Conservation (phyloP, 495 filamentous ascomycete species). For the Geopyxis carbonaria region DNA sequence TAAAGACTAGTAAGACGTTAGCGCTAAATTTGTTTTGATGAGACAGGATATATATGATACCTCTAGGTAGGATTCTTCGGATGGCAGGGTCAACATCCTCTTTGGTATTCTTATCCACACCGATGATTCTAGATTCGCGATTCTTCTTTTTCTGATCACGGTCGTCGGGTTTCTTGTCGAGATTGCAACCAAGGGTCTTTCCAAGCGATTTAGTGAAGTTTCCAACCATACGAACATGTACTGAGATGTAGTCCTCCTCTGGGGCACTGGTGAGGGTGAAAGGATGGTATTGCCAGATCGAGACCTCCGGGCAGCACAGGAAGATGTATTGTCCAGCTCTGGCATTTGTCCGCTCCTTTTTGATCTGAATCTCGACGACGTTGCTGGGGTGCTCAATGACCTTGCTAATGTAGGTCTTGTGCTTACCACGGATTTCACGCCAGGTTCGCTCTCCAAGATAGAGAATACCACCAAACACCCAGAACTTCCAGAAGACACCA, state of each 20-base stretch:
- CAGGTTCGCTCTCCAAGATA: slow-evolving; percentile 55
- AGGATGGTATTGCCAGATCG: slow-evolving; percentile 63
- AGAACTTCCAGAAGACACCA: slow-evolving; percentile 67
- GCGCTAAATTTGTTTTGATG: neutral
- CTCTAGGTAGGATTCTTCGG: slow-evolving; percentile 48
- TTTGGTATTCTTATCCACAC: slow-evolving; percentile 39
- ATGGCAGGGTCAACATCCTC: slow-evolving; percentile 47
- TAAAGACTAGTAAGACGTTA: slow-evolving; percentile 39
- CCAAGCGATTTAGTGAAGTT: slow-evolving; percentile 51
- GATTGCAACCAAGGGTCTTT: slow-evolving; percentile 49
- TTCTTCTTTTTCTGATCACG: slow-evolving; percentile 34
- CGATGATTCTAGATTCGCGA: slow-evolving; percentile 36
- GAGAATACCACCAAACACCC: slow-evolving; percentile 56
- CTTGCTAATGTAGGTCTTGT: slow-evolving; percentile 65
- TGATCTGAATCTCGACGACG: slow-evolving; percentile 71
- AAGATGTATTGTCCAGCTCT: slow-evolving; percentile 68
- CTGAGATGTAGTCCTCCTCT: slow-evolving; percentile 67
- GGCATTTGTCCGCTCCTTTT: slow-evolving; percentile 63
- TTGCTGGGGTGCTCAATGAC: slow-evolving; percentile 72
- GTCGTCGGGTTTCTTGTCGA: slow-evolving; percentile 34
- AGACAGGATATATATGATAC: slow-evolving; percentile 5
- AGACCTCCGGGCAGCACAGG: slow-evolving; percentile 64
- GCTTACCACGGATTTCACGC: slow-evolving; percentile 50
- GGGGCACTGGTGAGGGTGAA: slow-evolving; percentile 65
- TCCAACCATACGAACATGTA: slow-evolving; percentile 56